Evolutionary conservation across 1,284 basidiomycete species (phyloP).

Genomic region (Trichosporon sp.): DNA sequence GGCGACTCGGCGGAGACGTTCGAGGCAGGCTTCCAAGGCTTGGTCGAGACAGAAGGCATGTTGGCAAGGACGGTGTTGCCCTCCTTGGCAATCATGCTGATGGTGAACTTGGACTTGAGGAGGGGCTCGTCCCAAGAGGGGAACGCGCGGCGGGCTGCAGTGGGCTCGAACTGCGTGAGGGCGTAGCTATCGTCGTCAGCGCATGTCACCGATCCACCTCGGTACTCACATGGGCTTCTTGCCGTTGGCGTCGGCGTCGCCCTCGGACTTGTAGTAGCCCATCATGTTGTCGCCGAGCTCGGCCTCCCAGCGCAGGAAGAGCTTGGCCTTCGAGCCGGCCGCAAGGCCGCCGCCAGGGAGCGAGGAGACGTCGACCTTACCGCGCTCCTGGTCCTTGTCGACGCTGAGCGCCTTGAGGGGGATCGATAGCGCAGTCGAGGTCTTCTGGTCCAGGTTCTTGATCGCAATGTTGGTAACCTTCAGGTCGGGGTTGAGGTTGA

Average conservation of each 20-base stretch:
- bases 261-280: slow-evolving; percentile 58
- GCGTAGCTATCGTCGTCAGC: slow-evolving; percentile 61
- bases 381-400: slow-evolving; percentile 68
- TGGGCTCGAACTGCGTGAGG: slow-evolving; percentile 81
- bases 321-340: slow-evolving; percentile 64
- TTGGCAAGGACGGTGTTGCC: slow-evolving; percentile 73
- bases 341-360: slow-evolving; percentile 67
- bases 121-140: slow-evolving; percentile 90
- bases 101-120: slow-evolving; percentile 81
- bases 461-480: slow-evolving; percentile 70
- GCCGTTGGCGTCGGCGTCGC: slow-evolving; percentile 57
- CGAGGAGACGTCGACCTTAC: slow-evolving; percentile 65
- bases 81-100: slow-evolving; percentile 78
- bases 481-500: slow-evolving; percentile 71
- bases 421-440: slow-evolving; percentile 61
- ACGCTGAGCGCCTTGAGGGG: slow-evolving; percentile 58
- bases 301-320: slow-evolving; percentile 60
- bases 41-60: slow-evolving; percentile 72
- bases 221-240: slow-evolving; percentile 53
- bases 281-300: slow-evolving; percentile 70
- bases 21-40: slow-evolving; percentile 51
- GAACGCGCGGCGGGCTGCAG: slow-evolving; percentile 78
- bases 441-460: slow-evolving; percentile 64
- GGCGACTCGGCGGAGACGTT: slow-evolving; percentile 44
- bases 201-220: slow-evolving; percentile 25